phyloP scores from a whole-genome alignment of 2,329 filamentous ascomycete species.

The Aspergillus ustus region DNA sequence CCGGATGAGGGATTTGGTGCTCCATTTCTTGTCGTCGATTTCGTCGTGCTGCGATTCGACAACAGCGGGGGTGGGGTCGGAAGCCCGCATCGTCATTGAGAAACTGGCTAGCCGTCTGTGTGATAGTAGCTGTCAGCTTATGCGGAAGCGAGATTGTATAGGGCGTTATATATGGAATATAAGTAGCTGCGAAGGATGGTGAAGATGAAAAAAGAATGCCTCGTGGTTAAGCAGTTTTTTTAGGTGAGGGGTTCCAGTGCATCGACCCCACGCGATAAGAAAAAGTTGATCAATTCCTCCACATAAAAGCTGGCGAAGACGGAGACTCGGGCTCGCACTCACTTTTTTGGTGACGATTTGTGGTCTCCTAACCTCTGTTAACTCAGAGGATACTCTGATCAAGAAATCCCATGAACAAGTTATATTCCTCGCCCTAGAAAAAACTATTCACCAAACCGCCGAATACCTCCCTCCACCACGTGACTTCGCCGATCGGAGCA shows the following conservation, averaged over 20 bases:
- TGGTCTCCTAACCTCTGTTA: too few relatives aligned
- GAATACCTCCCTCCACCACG: not conserved
- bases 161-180: not conserved
- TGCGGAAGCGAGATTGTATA: not conserved
- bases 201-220: not conserved
- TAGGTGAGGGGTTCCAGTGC: conserved; percentile 1
- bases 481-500: not conserved
- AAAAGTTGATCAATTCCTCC: not conserved
- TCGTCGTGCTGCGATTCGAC: not conserved
- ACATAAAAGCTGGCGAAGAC: not conserved
- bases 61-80: not conserved
- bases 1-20: conserved; percentile 35
- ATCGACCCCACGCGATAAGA: conserved; percentile 8
- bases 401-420: not conserved
- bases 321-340: not conserved
- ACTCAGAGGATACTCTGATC: not conserved
- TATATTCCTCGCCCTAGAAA: not conserved
- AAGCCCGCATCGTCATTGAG: conserved; percentile 17
- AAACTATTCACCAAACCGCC: not conserved
- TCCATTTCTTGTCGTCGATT: conserved; percentile 34
- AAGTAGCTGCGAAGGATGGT: not conserved
- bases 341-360: not conserved
- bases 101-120: not conserved
- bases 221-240: not conserved
- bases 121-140: not conserved